Evolutionary conservation across 768 basidiomycete species (phyloP), one percentile per base, ranked within the genome.

Genomic region (Chalciporus chontae): DNA sequence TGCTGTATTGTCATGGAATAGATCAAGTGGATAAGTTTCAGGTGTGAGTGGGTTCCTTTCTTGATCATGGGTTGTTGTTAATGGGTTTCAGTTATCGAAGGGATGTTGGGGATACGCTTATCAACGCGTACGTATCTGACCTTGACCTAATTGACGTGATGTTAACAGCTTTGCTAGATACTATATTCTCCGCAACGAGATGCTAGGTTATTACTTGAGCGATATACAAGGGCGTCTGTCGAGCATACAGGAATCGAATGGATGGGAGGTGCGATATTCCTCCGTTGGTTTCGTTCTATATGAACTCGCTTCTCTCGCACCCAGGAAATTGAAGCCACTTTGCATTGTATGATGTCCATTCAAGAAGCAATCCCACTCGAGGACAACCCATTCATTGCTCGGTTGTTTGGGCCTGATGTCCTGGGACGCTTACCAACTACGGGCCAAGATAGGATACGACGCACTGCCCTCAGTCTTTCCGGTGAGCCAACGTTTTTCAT

Each of bases 41-140:
- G 64, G 80, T 85, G 87, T 90, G 57, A 63, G 84, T 73, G 39
- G 15, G 24, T 34, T 19, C 27, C 19, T 24, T 3, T 18, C 17
- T 40, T 34, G 34, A 8, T 18, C 24, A 18, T 8, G 7, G 44
- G 21, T 34, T 14, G 23, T 8, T 43, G 37, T 42, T 57, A 19
- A 60, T 17, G 11, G 48, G 40, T 48, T 53, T 9, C 54, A 90
- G 88, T 26, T 93, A 90, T 69, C 82, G 91, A 56, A 72, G 90
- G 53, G 90, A 93, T 51, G 82, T 91, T 21, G 91, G 90, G 0
- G 91, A 94, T 68, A 90, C 88, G 1, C 74, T 94, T 13, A 85
- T 93, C 52, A 94, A 93, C 57, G 89, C 90, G 87, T 92, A 69
- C 47, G 85, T 73, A 17, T 17, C 15, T 3, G 37, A 5, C 42